Evolutionary conservation across 1,284 basidiomycete species (phyloP), one percentile per base, ranked within the genome.

Genomic region (Ganoderma multipileum): DNA sequence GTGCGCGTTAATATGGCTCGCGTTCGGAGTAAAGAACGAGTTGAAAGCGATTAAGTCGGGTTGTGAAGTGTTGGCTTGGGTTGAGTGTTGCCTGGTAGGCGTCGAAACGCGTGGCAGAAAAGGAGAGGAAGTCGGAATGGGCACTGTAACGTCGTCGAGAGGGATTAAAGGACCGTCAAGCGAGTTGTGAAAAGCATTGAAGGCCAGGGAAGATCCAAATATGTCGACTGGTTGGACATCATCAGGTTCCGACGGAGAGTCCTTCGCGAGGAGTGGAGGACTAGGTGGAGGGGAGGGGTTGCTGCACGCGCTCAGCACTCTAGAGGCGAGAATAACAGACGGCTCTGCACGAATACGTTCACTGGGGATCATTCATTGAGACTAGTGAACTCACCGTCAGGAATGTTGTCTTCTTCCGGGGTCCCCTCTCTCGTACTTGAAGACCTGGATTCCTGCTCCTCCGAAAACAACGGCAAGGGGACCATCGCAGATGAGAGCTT

Each of bases 261-360:
- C 18, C 38, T 70, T 65, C 5, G 64, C 6, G 9, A 61, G 63
- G 16, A 65, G 61, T 3, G 72, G 72, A 23, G 75, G 76, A 58
- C 70, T 75, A 2, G 92, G 91, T 20, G 92, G 92, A 30, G 91
- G 92, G 23, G 91, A 93, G 18, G 92, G 91, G 73, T 93, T 93
- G 73, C 87, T 89, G 66, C 87, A 86, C 68, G 91, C 91, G 64
- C 87, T 84, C 61, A 90, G 83, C 59, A 93, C 86, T 77, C 81
- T 88, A 69, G 81, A 85, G 36, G 88, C 91, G 65, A 93, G 80
- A 11, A 84, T 83, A 64, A 90, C 89, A 2, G 90, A 86, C 12
- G 90, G 91, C 76, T 92, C 91, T 90, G 23, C 12, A 69, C 23
- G 47, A 63, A 36, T 26, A 30, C 41, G 67, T 71, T 47, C 12